Conservation (phyloP, 176 grass and related monocot species). For the Hyparrhenia diplandra region DNA sequence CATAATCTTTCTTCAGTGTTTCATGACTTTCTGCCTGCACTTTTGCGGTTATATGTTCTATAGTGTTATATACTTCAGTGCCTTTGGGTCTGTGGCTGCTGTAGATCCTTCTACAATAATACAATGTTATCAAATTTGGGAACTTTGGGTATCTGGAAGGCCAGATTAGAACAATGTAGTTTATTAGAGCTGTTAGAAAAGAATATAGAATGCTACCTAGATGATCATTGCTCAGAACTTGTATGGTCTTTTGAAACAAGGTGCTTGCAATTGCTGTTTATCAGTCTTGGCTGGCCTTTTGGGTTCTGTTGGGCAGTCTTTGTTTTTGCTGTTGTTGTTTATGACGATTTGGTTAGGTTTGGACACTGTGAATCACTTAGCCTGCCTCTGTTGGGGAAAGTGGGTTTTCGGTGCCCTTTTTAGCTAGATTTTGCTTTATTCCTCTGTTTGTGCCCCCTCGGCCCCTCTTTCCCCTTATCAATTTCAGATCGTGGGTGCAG, state of each 20-base stretch:
- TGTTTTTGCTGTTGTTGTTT: constrained; percentile 11
- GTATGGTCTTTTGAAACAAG: background rate
- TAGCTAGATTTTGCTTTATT: constrained; percentile 40
- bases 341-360: constrained; percentile 42
- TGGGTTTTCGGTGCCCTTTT: constrained; percentile 16
- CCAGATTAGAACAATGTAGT: background rate
- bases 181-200: background rate
- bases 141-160: background rate
- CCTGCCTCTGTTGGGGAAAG: constrained; percentile 12
- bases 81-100: background rate
- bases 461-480: constrained; percentile 17
- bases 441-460: background rate
- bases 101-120: background rate
- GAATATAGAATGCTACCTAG: background rate
- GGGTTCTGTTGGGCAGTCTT: constrained; percentile 21
- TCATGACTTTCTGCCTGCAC: background rate
- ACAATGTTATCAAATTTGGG: background rate
- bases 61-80: background rate
- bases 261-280: background rate
- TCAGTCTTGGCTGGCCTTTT: background rate
- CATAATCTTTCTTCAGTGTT: constrained; percentile 3
- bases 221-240: background rate
- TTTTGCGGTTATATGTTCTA: background rate
- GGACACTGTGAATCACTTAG: constrained; percentile 29
- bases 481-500: constrained; percentile 16